These are phyloP conservation scores for Dipsacomyces acuminosporus DNA, from an alignment of 371 early-diverging fungal genomes.

Conservation along the genomic window DNA sequence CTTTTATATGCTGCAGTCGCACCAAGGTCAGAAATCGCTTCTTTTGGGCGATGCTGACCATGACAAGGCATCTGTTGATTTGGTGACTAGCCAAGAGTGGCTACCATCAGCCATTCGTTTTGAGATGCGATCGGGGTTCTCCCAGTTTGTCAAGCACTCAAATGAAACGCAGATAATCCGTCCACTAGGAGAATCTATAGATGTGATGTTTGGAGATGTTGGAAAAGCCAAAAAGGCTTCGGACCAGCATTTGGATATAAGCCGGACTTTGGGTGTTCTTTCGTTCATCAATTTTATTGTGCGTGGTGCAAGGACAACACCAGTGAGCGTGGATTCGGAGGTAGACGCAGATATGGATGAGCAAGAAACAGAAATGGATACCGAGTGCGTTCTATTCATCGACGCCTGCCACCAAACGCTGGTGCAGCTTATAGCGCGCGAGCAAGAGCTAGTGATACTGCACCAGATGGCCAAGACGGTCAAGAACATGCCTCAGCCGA, in stretches of 20 bases:
- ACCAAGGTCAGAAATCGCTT: not conserved
- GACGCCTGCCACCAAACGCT: constrained; percentile 15
- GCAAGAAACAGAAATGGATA: too few relatives aligned
- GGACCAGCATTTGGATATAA: constrained; percentile 25
- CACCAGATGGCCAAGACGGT: constrained; percentile 31
- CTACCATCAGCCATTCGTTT: constrained; percentile 21
- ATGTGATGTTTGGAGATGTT: constrained; percentile 23
- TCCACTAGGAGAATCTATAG: constrained; percentile 21
- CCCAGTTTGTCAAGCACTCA: constrained; percentile 11
- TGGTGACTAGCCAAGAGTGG: constrained; percentile 10
- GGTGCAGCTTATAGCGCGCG: constrained; percentile 23
- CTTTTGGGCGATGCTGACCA: not conserved
- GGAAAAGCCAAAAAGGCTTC: constrained; percentile 13
- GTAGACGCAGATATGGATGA: constrained; percentile 3
- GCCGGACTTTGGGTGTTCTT: constrained; percentile 20
- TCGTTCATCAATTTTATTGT: constrained; percentile 11
- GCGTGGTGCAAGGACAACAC: not conserved
- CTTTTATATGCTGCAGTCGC: constrained; percentile 26
- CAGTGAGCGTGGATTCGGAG: constrained; percentile 1
- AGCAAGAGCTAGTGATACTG: constrained; percentile 30
- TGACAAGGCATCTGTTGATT: too few relatives aligned
- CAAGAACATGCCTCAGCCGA: constrained; percentile 39
- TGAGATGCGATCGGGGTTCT: constrained; percentile 37
- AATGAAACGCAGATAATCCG: constrained; percentile 3
- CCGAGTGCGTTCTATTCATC: constrained; percentile 9